Conservation (phyloP, 805 yeast species). For the Wickerhamomyces tratensis region DNA sequence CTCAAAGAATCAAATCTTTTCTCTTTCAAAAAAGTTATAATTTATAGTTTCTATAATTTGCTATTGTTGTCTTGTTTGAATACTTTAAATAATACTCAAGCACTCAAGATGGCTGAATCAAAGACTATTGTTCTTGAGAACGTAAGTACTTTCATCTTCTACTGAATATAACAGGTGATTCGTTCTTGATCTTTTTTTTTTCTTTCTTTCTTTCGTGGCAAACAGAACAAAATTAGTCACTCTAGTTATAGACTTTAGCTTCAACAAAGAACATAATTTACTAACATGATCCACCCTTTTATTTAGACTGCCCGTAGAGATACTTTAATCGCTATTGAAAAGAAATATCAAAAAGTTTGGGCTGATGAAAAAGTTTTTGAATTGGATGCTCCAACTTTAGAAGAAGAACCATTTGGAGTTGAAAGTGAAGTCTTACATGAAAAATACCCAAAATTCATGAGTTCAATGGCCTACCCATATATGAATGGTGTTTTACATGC, state of each 20-base stretch:
- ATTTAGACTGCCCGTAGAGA: constrained; percentile 87
- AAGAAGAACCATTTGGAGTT: constrained; percentile 48
- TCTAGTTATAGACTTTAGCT: too few species aligned
- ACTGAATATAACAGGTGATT: not conserved
- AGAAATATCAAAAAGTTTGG: constrained; percentile 84
- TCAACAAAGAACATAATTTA: too few species aligned
- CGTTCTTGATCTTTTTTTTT: not conserved
- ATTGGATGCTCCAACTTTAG: constrained; percentile 74
- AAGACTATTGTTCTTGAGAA: constrained; percentile 34
- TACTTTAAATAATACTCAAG: too few species aligned
- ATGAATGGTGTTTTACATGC: constrained; percentile 98
- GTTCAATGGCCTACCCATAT: constrained; percentile 97
- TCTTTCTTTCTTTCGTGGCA: not conserved
- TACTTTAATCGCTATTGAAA: constrained; percentile 79
- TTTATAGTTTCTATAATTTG: too few species aligned
- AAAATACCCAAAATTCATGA: constrained; percentile 77
- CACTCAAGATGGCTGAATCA: constrained; percentile 11
- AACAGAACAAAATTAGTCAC: not conserved
- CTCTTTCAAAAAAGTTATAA: too few species aligned
- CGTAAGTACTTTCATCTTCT: constrained; percentile 11
- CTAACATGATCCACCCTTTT: constrained; percentile 2
- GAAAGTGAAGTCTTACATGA: constrained; percentile 61
- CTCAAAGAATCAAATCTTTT: too few species aligned
- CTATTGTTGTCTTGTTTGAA: too few species aligned
- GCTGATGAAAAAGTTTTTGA: constrained; percentile 78